Evolutionary conservation across 371 early-diverging fungal species (phyloP), one percentile per base, ranked within the genome.

Genomic region (Actinomucor elegans): DNA sequence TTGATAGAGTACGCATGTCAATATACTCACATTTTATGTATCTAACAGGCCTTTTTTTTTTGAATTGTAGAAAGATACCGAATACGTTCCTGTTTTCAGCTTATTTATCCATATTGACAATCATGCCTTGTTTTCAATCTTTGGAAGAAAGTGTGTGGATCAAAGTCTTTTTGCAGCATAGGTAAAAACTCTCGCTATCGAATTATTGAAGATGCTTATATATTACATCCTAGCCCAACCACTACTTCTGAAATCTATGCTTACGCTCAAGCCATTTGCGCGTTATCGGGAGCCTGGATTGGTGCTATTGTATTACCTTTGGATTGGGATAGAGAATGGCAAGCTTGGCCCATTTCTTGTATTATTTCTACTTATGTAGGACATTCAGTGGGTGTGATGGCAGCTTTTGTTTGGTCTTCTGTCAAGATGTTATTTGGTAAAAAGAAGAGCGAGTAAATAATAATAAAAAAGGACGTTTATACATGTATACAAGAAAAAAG

Each of bases 241-340:
- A 71, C 67, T 9, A 66, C 59, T 2, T 31, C 59, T 24, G 77
- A 77, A 41, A 73, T 77, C 15, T 73, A 64, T 48, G 73, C 73
- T 3, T 77, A 77, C 59, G 55, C 71, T 14, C 73, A 77, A 61
- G 60, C 62, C 1, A 36, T 77, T 10, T 73, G 74, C 35, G 53
- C 71, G 2, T 48, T 77, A 15, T 65, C 69, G 5, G 77, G 77
- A 10, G 73, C 77, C n/a, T 77, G 77, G 77, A 69, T 77, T 15
- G 77, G 77, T 20, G 77, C 77, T 7, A 67, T 77, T 47, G 77
- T 77, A 3, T 55, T 77, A 35, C 77, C 77, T 12, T 55, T 77
- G 48, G 77, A 77, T 64, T 77, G 77, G 77, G 77, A 77, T 36
- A 52, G 71, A 46, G 74, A 73, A 31, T 77, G 77, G 77, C 77